phyloP scores from a whole-genome alignment of 2,329 filamentous ascomycete genomes.

The Hypomyces rosellus region DNA sequence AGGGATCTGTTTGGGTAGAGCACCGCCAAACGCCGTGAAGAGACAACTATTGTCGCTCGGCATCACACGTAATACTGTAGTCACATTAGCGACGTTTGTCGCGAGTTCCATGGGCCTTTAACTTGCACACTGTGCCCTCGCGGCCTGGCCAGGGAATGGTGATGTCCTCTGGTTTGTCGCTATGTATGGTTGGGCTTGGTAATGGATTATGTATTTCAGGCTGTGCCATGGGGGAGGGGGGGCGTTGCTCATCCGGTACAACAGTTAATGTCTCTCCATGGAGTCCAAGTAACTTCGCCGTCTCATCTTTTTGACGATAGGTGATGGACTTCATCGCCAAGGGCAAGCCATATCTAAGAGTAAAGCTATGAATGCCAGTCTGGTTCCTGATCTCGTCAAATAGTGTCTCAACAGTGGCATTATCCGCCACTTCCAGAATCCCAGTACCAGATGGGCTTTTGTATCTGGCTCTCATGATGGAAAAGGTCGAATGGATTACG shows the following conservation, averaged over 20 bases:
- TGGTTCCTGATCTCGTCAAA: conserved; percentile 54
- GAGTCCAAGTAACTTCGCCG: conserved; percentile 42
- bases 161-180: conserved; percentile 24
- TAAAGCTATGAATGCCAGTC: conserved; percentile 60
- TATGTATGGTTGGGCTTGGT: conserved; percentile 1
- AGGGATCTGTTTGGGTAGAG: conserved; percentile 55
- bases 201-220: not conserved
- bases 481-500: too few species aligned
- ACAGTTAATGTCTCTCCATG: conserved; percentile 47
- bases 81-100: conserved; percentile 5
- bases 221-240: conserved; percentile 8
- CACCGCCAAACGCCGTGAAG: conserved; percentile 81
- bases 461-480: conserved; percentile 64
- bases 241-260: conserved; percentile 32
- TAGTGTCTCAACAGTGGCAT: conserved; percentile 59
- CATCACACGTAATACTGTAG: conserved; percentile 80
- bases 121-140: conserved; percentile 44
- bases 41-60: conserved; percentile 94
- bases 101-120: not conserved
- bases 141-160: conserved; percentile 43
- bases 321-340: conserved; percentile 57
- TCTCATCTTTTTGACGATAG: conserved; percentile 44
- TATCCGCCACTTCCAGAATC: conserved; percentile 61
- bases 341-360: conserved; percentile 81
- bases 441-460: conserved; percentile 68